Evolutionary conservation across 2,329 filamentous ascomycete genomes (phyloP), one percentile per base, ranked within the genome.

Genomic region (Graphilbum fragrans): DNA sequence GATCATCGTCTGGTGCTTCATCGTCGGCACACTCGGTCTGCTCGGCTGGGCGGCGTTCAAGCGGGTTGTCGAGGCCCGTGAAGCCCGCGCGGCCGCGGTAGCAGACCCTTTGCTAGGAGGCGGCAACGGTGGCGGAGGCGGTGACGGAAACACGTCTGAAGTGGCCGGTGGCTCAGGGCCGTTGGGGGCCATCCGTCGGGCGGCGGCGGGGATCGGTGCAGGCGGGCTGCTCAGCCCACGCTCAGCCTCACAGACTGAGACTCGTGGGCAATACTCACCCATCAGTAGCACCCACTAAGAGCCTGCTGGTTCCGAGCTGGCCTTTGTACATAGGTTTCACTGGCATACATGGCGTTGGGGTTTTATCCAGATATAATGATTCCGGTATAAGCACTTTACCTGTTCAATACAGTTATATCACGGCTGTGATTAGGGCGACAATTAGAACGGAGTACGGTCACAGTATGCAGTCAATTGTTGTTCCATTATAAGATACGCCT

Each of bases 1-100:
- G 58, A 67, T 80, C 49, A 79, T 81, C 29, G 77, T 81, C 4
- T 76, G 77, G 69, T 69, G 63, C 1, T 81, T 81, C 57, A 69
- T 81, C 38, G 54, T 76, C 10, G 72, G 69, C 41, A 79, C 74
- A 1, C 52, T 67, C 4, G 74, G 74, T 1, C 55, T 81, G 45
- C 59, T 81, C 38, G 73, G 67, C 21, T 80, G 75, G 74, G 73
- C 76, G 7, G 71, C 62, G 8, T 61, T 70, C 44, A 69, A 66
- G 56, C 66, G 65, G 39, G 53, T 70, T 34, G 43, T 69, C 23
- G 67, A 72, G 50, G 47, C 58, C 46, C 59, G 62, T 18, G 57
- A 56, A 52, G 38, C 34, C 12, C n/a, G 33, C 27, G 46, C 17
- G 2, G 32, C 37, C 17, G 9, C 9, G 29, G 38, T 32, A 18